Base-by-base conservation (phyloP, 176 grass and related monocot species). In the Oryza punctata region DNA sequence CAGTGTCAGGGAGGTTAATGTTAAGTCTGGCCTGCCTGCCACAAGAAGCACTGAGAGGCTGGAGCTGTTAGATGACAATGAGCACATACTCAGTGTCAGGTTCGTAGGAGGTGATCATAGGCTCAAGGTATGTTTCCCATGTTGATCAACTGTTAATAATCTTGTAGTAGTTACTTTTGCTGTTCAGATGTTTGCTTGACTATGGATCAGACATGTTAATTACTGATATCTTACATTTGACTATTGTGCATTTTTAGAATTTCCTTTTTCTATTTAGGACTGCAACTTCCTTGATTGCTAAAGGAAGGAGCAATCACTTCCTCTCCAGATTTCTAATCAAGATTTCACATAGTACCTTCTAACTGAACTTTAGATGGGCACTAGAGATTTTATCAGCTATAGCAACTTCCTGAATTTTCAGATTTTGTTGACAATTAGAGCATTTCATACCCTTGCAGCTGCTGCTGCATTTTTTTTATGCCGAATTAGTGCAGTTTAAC, bases 51-150 rank as follows among this genome's bases (percentile, higher is more conserved):
- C 90, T 0, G 95, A 97, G 84, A 85, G 95, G 21, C 19, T 97
- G 38, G 95, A 97, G 81, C 72, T 85, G 33, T 81, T 97, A 45
- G 95, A 97, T 72, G 95, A 97, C 81, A 81, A 97, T 65, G 92
- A 94, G 24, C 95, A 89, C 81, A 94, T 97, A 69, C 90, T 97
- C 70, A 94, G 95, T 83, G 90, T 97, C 66, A 94, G 71, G 81
- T 94, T 97, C 68, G 92, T 97, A 25, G 95, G 95, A 32, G 95
- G 95, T 59, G 95, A 97, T 44, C 95, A 97, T 67, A 86, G 92
- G 67, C 88, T 97, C 21, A 85, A 97, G 95, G 95, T 97, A 80
- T 78, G 40, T 40, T 57, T 26, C 65, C 69, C 2, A 81, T 86
- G 25, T 67, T 78, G 40, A 44, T 81, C 49, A 4, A 73, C 35